Conservation (phyloP, 805 yeast species). For the Ogataea dorogensis region DNA sequence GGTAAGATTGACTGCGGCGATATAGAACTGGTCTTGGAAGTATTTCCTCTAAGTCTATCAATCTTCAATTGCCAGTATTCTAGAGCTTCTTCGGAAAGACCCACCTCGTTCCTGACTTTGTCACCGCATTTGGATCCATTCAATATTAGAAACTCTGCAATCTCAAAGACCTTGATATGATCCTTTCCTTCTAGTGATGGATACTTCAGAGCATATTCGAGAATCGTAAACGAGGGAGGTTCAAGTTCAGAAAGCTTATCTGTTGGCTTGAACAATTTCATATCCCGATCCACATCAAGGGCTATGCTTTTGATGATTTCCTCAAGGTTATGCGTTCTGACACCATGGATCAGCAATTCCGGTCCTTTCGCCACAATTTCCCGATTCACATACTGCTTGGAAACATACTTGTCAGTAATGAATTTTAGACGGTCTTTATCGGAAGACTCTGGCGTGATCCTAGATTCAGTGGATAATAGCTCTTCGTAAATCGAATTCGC, state of each 20-base stretch:
- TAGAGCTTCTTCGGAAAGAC: slow-evolving; percentile 45
- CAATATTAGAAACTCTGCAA: slow-evolving; percentile 54
- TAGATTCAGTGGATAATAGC: slow-evolving; percentile 14
- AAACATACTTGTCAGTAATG: slow-evolving; percentile 64
- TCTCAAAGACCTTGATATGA: slow-evolving; percentile 39
- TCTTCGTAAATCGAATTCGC: slow-evolving; percentile 66
- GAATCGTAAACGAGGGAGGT: slow-evolving; percentile 30
- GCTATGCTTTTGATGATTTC: slow-evolving; percentile 44
- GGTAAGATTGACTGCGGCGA: not conserved
- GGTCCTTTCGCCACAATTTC: slow-evolving; percentile 22
- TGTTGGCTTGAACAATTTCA: slow-evolving; percentile 33
- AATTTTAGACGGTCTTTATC: slow-evolving; percentile 53
- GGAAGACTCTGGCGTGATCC: slow-evolving; percentile 36
- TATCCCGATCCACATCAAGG: slow-evolving; percentile 47
- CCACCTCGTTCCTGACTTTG: slow-evolving; percentile 33
- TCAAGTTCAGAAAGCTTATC: slow-evolving; percentile 13
- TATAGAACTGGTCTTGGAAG: not conserved
- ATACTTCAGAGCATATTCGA: slow-evolving; percentile 54
- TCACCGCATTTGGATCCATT: slow-evolving; percentile 54
- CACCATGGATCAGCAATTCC: slow-evolving; percentile 44
- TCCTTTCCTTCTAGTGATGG: slow-evolving; percentile 17
- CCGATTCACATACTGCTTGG: slow-evolving; percentile 43
- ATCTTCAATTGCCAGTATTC: slow-evolving; percentile 52
- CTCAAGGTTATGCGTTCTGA: slow-evolving; percentile 48
- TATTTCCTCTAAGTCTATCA: slow-evolving; percentile 30